Evolutionary conservation across 371 early-diverging fungal genomes (phyloP), one percentile per base, ranked within the genome.

Genomic region (Mortierella sp.): DNA sequence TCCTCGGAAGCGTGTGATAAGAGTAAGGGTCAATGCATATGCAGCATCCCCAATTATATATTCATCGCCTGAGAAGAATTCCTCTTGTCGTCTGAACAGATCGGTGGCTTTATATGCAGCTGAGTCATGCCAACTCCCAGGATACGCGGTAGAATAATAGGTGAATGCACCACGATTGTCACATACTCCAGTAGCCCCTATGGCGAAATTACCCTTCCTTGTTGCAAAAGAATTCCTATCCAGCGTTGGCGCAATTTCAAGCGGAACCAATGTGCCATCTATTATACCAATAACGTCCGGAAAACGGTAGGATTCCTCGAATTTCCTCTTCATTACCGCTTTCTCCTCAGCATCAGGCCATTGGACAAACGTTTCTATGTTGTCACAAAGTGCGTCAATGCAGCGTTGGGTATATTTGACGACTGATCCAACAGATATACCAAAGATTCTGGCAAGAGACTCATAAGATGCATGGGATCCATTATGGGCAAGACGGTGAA

Each of bases 131-230:
- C 18, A 18, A n/a, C 52, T 18, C 10, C 52, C 52, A 16, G 52
- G 52, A 47, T 47, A 70, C 22, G 62, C 70, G 4, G 70, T 62
- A 5, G 35, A 11, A 37, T 62, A 70, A 35, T 35, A 62, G 4
- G 47, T 62, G 30, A 70, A 70, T 26, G 16, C 63, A 20, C 52
- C 63, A 28, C 62, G 43, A 26, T 37, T 37, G 20, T 69, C 69
- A 30, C 47, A 28, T 26, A 51, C 52, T 12, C 55, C 66, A 2
- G 66, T 66, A n/a, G 66, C 66, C 3, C 57, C 66, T n/a, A 66
- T 66, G 9, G 66, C 57, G n/a, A 57, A 67, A 28, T 67, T 59
- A 0, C 45, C 43, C 12, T 67, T 57, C 16, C 67, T 55, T 58
- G 67, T 67, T 5, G 32, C 52, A n/a, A n/a, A 64, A 18, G 16